phyloP scores from a whole-genome alignment of 108 stramenopile genomes.

The Tribonema minus region DNA sequence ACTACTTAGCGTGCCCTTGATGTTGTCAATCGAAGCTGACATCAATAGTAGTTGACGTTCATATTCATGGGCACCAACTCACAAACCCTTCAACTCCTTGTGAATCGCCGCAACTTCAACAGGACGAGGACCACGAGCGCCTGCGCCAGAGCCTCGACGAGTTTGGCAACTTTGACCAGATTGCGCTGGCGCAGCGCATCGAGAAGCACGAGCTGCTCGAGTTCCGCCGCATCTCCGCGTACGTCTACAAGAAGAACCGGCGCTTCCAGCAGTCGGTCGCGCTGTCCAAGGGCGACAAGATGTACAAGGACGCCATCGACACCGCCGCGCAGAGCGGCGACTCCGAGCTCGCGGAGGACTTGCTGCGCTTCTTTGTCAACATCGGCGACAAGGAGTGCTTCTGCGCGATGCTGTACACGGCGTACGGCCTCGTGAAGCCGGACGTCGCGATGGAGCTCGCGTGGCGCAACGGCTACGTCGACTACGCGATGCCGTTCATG shows the following conservation, averaged over 20 bases:
- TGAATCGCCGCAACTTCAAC: no score
- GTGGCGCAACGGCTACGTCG: slow-evolving; percentile 94
- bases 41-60: no score
- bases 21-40: no score
- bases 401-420: slow-evolving; percentile 89
- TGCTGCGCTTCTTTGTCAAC: slow-evolving; percentile 96
- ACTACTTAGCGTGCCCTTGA: no score
- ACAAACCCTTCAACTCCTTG: no score
- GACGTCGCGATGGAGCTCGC: slow-evolving; percentile 97
- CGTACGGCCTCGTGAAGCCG: slow-evolving; percentile 90
- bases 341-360: slow-evolving; percentile 80
- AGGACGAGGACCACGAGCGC: slow-evolving; percentile 93
- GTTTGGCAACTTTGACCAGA: slow-evolving; percentile 97
- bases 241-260: slow-evolving; percentile 96
- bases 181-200: slow-evolving; percentile 89
- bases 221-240: slow-evolving; percentile 97
- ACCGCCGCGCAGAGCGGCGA: slow-evolving; percentile 91
- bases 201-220: slow-evolving; percentile 97
- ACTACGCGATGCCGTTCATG: slow-evolving; percentile 97
- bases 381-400: slow-evolving; percentile 96
- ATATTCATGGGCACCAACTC: no score
- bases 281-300: slow-evolving; percentile 92
- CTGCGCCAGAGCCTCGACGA: slow-evolving; percentile 90
- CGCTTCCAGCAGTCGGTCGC: slow-evolving; percentile 89
- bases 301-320: slow-evolving; percentile 99